A percentile compares a stretch with the other conserved stretches of the same genome.
Evolutionary conservation across 495 filamentous ascomycete genomes (phyloP).

Genomic region (Immersiella caudata): DNA sequence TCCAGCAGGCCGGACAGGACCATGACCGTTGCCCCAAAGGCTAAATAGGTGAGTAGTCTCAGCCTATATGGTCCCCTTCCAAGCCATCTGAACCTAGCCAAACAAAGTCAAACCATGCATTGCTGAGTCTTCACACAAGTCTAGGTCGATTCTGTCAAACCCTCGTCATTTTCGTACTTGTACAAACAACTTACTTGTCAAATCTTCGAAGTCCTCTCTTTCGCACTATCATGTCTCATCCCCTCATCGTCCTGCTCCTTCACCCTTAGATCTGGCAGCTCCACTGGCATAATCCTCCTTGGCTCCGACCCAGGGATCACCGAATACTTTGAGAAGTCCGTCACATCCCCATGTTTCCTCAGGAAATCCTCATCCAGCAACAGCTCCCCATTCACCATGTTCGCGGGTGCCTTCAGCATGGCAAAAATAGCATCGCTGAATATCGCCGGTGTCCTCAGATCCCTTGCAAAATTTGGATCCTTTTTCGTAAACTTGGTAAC

Average conservation of each 20-base stretch:
- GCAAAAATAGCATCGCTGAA: constrained; percentile 80
- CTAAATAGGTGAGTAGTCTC: no score
- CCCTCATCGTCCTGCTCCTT: constrained; percentile 85
- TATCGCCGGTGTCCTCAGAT: constrained; percentile 71
- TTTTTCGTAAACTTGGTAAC: constrained; percentile 47
- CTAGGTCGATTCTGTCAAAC: no score
- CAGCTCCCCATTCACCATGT: constrained; percentile 68
- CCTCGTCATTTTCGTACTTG: not conserved
- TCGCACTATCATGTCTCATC: constrained; percentile 66
- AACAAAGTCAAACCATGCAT: no score
- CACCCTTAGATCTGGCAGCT: constrained; percentile 71
- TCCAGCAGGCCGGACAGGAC: no score
- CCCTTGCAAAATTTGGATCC: constrained; percentile 42
- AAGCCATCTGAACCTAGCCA: no score
- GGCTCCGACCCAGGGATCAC: constrained; percentile 66
- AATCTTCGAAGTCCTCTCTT: constrained; percentile 34
- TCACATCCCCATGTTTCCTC: constrained; percentile 61
- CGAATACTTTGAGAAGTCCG: constrained; percentile 75
- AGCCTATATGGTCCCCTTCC: no score
- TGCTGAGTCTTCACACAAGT: no score
- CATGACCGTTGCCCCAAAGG: no score
- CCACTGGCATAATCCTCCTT: constrained; percentile 75
- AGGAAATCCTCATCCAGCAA: constrained; percentile 85
- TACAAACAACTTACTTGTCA: constrained; percentile 19
- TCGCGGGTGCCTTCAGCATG: constrained; percentile 65